Percentiles rank a stretch among this genome's conserved stretches.
These are phyloP conservation scores for Acanthamoeba royreba DNA, from an alignment of 208 protist genomes.

Conservation along the genomic window DNA sequence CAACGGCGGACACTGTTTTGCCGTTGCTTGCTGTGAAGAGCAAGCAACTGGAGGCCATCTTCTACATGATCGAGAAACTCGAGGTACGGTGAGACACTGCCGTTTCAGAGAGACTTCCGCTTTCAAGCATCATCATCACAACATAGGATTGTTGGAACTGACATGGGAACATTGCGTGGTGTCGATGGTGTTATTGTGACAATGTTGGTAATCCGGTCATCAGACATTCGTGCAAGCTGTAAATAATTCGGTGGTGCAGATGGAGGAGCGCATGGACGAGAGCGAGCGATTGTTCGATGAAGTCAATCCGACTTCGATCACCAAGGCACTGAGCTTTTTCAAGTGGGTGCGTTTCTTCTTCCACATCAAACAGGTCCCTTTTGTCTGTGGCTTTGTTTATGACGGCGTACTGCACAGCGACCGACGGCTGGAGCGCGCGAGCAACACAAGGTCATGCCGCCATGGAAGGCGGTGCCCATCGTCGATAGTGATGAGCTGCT, in stretches of 20 bases:
- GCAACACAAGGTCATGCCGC: slow-evolving; percentile 34
- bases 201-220: not conserved
- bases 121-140: not conserved
- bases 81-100: not conserved
- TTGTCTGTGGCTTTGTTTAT: not conserved
- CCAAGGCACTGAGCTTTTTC: slow-evolving; percentile 12
- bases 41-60: slow-evolving; percentile 23
- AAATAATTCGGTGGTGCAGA: slow-evolving; percentile 44
- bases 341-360: slow-evolving; percentile 7
- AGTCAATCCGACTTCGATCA: slow-evolving; percentile 44
- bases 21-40: slow-evolving; percentile 15
- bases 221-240: slow-evolving; percentile 40
- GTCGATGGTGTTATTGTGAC: not conserved
- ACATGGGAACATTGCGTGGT: not conserved
- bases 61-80: slow-evolving; percentile 45
- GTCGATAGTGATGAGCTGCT: slow-evolving; percentile 43
- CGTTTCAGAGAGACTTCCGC: not conserved
- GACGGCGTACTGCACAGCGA: not conserved
- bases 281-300: slow-evolving; percentile 14
- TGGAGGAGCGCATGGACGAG: slow-evolving; percentile 35
- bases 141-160: not conserved
- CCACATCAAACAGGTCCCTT: not conserved
- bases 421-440: not conserved
- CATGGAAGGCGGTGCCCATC: slow-evolving; percentile 14
- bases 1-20: not conserved